phyloP scores from a whole-genome alignment of 768 basidiomycete species.

The Phanerodontia chrysosporium region DNA sequence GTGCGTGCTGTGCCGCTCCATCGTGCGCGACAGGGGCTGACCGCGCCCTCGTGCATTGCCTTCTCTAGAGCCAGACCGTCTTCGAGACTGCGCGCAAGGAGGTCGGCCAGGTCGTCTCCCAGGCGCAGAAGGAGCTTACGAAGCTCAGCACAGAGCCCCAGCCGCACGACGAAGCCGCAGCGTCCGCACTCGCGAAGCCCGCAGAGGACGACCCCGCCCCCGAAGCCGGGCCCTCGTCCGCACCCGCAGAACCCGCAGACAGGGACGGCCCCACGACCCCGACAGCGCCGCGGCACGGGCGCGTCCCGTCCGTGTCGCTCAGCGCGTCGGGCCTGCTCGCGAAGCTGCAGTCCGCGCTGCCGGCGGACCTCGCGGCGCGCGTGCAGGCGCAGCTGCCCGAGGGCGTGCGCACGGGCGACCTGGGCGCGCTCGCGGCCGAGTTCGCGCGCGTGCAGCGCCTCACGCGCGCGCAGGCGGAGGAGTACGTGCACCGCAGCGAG shows the following conservation, averaged over 20 bases:
- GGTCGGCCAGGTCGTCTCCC: conserved; percentile 63
- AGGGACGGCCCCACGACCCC: conserved; percentile 4
- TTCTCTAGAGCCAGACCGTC: conserved; percentile 59
- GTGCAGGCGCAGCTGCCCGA: conserved; percentile 66
- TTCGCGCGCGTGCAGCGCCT: conserved; percentile 74
- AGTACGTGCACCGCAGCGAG: conserved; percentile 71
- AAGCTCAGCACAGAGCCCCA: conserved; percentile 46
- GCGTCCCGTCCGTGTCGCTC: conserved; percentile 8
- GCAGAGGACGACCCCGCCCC: conserved; percentile 10
- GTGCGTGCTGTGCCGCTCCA: conserved; percentile 34
- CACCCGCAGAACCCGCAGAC: not conserved
- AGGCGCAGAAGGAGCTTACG: conserved; percentile 74
- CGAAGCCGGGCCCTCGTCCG: not conserved
- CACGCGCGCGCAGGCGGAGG: conserved; percentile 74
- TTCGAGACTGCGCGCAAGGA: conserved; percentile 71
- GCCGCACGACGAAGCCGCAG: conserved; percentile 6
- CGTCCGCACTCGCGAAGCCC: conserved; percentile 20
- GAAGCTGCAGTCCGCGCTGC: conserved; percentile 69
- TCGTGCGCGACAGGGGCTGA: not conserved
- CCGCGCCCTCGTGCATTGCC: not conserved
- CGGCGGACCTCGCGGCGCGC: conserved; percentile 66
- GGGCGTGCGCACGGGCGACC: conserved; percentile 50
- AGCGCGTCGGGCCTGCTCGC: conserved; percentile 50
- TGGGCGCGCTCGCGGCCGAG: conserved; percentile 63
- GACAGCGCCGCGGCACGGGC: not conserved